Percentiles rank a stretch among this genome's conserved stretches.
Evolutionary conservation across 306 rosid species (phyloP).

Genomic region (Albizia julibrissin): DNA sequence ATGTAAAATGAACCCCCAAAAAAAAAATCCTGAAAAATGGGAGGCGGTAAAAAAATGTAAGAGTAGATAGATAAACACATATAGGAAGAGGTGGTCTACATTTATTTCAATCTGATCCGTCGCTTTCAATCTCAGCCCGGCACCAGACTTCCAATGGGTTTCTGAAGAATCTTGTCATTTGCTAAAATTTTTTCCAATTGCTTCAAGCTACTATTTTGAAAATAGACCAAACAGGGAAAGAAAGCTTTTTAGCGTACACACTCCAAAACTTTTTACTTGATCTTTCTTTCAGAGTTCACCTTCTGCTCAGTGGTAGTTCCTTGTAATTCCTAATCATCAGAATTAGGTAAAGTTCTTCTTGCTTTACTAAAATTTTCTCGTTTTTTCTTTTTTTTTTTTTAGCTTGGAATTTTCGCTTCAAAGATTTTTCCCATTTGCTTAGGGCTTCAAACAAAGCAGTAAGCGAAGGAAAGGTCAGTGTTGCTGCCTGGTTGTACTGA

Average conservation of each 20-base stretch:
- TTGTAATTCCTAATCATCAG: conserved; percentile 31
- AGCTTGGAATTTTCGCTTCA: conserved; percentile 5
- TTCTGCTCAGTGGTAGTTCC: conserved; percentile 7
- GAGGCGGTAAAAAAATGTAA: not conserved
- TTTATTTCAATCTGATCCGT: conserved; percentile 21
- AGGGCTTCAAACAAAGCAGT: conserved; percentile 31
- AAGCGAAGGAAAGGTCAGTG: conserved; percentile 23
- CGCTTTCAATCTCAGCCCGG: not conserved
- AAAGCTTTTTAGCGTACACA: not conserved
- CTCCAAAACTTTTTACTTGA: not conserved
- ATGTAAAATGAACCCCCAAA: not conserved
- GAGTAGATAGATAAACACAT: conserved; percentile 18
- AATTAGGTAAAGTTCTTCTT: conserved; percentile 32
- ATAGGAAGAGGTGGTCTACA: conserved; percentile 10
- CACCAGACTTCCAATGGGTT: not conserved
- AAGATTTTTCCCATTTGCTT: conserved; percentile 18
- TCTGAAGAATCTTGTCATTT: conserved; percentile 19
- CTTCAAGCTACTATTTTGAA: not conserved
- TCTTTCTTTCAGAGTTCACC: conserved; percentile 22
- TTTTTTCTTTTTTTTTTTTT: not conserved
- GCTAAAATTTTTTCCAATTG: not conserved
- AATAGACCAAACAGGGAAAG: not conserved
- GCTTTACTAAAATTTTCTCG: conserved; percentile 28
- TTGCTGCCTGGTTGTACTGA: conserved; percentile 13
- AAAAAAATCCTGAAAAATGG: not conserved